Percentiles rank a stretch among this genome's conserved stretches.
These are phyloP conservation scores for Kwoniella mangroviensis DNA, from an alignment of 768 basidiomycete genomes.

Conservation along the genomic window DNA sequence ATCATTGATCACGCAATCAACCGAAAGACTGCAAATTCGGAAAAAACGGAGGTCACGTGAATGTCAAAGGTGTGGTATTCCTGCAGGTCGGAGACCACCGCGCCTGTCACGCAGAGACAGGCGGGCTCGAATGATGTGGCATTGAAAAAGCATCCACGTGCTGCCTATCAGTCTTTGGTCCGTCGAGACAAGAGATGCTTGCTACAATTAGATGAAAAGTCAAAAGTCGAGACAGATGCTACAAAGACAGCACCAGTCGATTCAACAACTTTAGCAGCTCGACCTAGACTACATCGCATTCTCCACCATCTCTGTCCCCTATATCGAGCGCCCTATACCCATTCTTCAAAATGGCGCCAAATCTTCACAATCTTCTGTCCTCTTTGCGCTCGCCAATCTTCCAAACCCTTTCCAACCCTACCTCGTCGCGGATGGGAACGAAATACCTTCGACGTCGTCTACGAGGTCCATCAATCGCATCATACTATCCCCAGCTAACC, in stretches of 20 bases:
- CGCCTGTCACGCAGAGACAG: background rate
- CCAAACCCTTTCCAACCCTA: slow-evolving; percentile 86
- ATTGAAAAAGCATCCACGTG: background rate
- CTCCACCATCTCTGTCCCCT: background rate
- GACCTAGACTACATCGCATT: background rate
- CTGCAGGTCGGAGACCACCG: background rate
- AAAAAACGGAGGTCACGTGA: background rate
- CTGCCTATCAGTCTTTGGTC: background rate
- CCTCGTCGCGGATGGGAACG: slow-evolving; percentile 77
- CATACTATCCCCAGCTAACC: slow-evolving; percentile 62
- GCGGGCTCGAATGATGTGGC: background rate
- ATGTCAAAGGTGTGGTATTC: background rate
- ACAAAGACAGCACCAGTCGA: background rate
- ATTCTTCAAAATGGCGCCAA: slow-evolving; percentile 17
- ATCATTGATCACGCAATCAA: background rate
- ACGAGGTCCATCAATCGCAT: slow-evolving; percentile 80
- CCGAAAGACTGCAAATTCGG: background rate
- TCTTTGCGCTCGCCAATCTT: slow-evolving; percentile 65
- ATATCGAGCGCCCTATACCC: background rate
- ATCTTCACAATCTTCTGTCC: slow-evolving; percentile 39
- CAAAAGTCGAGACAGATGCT: background rate
- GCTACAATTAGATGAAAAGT: background rate
- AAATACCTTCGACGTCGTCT: slow-evolving; percentile 85
- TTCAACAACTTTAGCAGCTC: background rate
- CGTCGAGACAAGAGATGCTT: background rate